These are phyloP conservation scores for Incumbomyces lentus DNA, from an alignment of 2,329 filamentous ascomycete genomes.

Conservation along the genomic window DNA sequence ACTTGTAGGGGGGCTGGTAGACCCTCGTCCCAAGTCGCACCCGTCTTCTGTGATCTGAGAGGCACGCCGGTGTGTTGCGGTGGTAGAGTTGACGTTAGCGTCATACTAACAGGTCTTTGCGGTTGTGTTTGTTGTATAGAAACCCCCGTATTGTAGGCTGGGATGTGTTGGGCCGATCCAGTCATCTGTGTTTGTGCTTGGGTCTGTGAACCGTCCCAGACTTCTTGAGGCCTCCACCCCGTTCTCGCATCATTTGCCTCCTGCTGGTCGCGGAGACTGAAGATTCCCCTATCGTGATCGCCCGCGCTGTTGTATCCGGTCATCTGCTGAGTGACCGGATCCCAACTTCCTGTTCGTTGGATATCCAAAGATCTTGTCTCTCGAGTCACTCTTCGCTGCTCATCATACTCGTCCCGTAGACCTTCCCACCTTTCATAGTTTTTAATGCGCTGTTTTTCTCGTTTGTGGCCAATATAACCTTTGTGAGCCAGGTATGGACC, in stretches of 20 bases:
- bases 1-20: constrained; percentile 16
- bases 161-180: neutral
- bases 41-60: constrained; percentile 13
- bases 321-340: constrained; percentile 1
- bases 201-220: constrained; percentile 9
- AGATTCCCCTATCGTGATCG: constrained; percentile 12
- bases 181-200: constrained; percentile 13
- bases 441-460: constrained; percentile 19
- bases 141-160: neutral
- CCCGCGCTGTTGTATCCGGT: neutral
- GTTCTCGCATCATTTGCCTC: constrained; percentile 19
- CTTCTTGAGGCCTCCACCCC: constrained; percentile 19
- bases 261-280: constrained; percentile 20
- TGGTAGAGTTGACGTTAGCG: constrained; percentile 9
- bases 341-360: constrained; percentile 14
- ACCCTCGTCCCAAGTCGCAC: constrained; percentile 18
- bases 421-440: constrained; percentile 21
- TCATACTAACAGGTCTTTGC: constrained; percentile 4
- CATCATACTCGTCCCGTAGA: constrained; percentile 20
- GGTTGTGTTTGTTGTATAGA: neutral
- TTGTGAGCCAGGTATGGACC: constrained; percentile 19
- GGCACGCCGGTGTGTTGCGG: constrained; percentile 6
- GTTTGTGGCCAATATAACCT: constrained; percentile 12
- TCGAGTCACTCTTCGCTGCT: constrained; percentile 15
- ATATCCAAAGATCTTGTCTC: constrained; percentile 18